These are phyloP conservation scores for Phyllosticta ampelicida DNA, from an alignment of 2,329 filamentous ascomycete species.

Conservation along the genomic window DNA sequence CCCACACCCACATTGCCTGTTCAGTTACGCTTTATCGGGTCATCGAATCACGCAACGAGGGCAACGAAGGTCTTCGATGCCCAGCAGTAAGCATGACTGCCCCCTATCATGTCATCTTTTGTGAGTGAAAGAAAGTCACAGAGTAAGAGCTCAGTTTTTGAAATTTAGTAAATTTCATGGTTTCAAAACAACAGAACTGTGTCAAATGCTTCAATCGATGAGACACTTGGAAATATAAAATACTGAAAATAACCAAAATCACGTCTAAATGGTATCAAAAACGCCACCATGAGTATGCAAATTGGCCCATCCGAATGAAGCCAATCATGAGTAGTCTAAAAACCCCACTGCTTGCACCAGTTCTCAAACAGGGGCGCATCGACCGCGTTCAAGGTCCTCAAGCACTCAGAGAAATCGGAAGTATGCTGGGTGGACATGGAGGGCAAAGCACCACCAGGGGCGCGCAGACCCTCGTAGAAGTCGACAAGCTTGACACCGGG, in stretches of 20 bases:
- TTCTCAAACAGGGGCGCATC: conserved; percentile 9
- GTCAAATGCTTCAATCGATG: neutral
- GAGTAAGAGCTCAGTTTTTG: too few relatives aligned
- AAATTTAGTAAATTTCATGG: too few relatives aligned
- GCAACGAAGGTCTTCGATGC: too few relatives aligned
- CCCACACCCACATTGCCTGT: too few relatives aligned
- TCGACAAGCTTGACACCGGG: conserved; percentile 13
- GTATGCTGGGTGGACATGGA: neutral
- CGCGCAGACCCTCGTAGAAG: conserved; percentile 12
- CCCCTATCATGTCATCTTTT: too few relatives aligned
- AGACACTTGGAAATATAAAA: neutral
- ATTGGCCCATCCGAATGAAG: neutral
- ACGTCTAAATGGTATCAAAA: neutral
- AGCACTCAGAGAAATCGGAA: neutral
- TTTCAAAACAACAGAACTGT: neutral
- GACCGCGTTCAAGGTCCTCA: neutral
- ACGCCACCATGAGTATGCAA: neutral
- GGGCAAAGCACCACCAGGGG: conserved; percentile 7
- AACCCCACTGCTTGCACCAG: conserved; percentile 8
- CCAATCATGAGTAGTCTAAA: neutral
- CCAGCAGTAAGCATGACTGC: too few relatives aligned
- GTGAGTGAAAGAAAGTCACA: too few relatives aligned
- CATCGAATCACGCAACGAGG: too few relatives aligned
- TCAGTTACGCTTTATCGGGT: too few relatives aligned
- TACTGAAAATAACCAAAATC: neutral